A percentile compares a stretch with the other conserved stretches of the same genome.
Conservation (phyloP, 805 yeast species). For the Lachancea waltii region DNA sequence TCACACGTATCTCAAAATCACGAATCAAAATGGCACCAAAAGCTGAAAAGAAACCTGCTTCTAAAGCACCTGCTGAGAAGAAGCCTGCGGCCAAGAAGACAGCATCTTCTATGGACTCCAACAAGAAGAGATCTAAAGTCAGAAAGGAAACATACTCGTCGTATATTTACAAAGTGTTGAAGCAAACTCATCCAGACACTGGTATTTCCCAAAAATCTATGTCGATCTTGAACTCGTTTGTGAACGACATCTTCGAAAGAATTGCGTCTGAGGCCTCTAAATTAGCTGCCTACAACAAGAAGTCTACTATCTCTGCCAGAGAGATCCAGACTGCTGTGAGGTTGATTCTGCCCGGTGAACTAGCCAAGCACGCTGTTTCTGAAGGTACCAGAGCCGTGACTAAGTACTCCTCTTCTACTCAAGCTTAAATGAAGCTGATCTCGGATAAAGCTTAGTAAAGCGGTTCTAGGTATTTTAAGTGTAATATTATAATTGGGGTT, state of each 20-base stretch:
- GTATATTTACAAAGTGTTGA: conserved; percentile 90
- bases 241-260: conserved; percentile 92
- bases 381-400: conserved; percentile 96
- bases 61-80: conserved; percentile 95
- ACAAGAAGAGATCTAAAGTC: conserved; percentile 83
- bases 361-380: conserved; percentile 92
- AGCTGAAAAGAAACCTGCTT: conserved; percentile 65
- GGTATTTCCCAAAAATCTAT: conserved; percentile 96
- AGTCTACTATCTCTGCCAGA: conserved; percentile 91
- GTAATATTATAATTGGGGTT: conserved; percentile 10
- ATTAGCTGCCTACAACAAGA: conserved; percentile 94
- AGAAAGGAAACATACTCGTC: conserved; percentile 96
- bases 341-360: conserved; percentile 91
- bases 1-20: conserved; percentile 43
- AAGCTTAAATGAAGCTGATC: conserved; percentile 12
- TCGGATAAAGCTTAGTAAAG: neutral
- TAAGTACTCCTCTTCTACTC: conserved; percentile 67
- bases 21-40: conserved; percentile 53
- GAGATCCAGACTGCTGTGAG: conserved; percentile 95
- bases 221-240: conserved; percentile 96
- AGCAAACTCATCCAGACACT: conserved; percentile 96
- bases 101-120: conserved; percentile 63
- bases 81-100: conserved; percentile 89
- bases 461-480: conserved; percentile 5
- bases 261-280: conserved; percentile 92